Evolutionary conservation across 805 yeast species (phyloP).

Genomic region (Kregervanrija fluxuum): DNA sequence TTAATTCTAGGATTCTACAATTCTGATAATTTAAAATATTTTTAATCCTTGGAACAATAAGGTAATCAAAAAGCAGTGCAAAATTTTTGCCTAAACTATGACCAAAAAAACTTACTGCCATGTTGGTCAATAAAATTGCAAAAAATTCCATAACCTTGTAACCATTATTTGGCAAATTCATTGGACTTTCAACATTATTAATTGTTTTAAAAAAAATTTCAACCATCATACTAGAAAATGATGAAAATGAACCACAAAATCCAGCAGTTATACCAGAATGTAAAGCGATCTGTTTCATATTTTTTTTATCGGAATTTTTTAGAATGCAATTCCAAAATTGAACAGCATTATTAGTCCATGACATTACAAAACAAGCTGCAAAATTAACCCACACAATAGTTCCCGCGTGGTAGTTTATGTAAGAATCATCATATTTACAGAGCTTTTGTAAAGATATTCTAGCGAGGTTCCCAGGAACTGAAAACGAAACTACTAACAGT

Average conservation of each 20-base stretch:
- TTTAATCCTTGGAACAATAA: constrained; percentile 5
- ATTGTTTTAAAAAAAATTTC: constrained; percentile 48
- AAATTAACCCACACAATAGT: constrained; percentile 71
- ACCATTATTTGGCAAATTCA: constrained; percentile 49
- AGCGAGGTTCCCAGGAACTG: constrained; percentile 12
- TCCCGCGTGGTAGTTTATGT: constrained; percentile 12
- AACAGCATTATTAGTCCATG: constrained; percentile 24
- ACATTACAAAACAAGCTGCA: constrained; percentile 66
- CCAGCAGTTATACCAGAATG: constrained; percentile 68
- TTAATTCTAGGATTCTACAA: constrained; percentile 9
- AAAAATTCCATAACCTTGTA: constrained; percentile 75
- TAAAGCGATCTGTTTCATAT: constrained; percentile 38
- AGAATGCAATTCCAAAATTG: constrained; percentile 11
- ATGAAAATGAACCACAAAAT: constrained; percentile 75
- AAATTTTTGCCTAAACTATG: constrained; percentile 53
- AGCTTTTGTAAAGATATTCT: constrained; percentile 11
- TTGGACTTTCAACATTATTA: constrained; percentile 24
- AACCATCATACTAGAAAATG: constrained; percentile 60
- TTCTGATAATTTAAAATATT: constrained; percentile 7
- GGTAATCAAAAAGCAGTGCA: constrained; percentile 6
- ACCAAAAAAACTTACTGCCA: constrained; percentile 55
- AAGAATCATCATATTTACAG: constrained; percentile 11
- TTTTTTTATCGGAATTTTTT: constrained; percentile 6
- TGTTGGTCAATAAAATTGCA: constrained; percentile 52
- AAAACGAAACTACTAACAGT: constrained; percentile 6